A percentile compares a stretch with the other conserved stretches of the same genome.
phyloP scores from a whole-genome alignment of 352 stramenopile species.

The Phytophthora brassicae region DNA sequence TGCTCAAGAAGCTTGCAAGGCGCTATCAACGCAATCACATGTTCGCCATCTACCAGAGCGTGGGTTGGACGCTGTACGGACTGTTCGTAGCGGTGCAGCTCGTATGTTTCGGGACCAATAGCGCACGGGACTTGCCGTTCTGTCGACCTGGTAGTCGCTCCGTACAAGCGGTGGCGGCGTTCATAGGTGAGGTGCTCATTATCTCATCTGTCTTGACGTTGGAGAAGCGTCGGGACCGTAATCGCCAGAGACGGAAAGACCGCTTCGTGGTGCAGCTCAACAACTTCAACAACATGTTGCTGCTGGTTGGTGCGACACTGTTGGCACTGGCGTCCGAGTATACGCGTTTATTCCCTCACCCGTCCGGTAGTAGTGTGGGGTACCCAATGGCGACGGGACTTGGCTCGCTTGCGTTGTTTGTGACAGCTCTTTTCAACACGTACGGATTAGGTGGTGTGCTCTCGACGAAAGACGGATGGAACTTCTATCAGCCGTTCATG shows the following conservation, averaged over 20 bases:
- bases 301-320: slow-evolving; percentile 66
- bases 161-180: slow-evolving; percentile 56
- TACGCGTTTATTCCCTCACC: slow-evolving; percentile 41
- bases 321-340: slow-evolving; percentile 65
- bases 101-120: slow-evolving; percentile 31
- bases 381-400: slow-evolving; percentile 64
- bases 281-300: slow-evolving; percentile 88
- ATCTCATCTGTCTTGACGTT: slow-evolving; percentile 78
- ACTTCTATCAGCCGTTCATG: slow-evolving; percentile 83
- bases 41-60: slow-evolving; percentile 71
- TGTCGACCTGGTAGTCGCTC: slow-evolving; percentile 53
- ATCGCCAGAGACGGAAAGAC: slow-evolving; percentile 36
- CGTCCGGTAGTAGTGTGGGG: slow-evolving; percentile 32
- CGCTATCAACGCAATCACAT: slow-evolving; percentile 50
- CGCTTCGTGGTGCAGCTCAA: slow-evolving; percentile 74
- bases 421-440: slow-evolving; percentile 83
- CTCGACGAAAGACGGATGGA: slow-evolving; percentile 74
- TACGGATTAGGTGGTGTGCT: slow-evolving; percentile 79
- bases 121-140: slow-evolving; percentile 26
- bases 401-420: slow-evolving; percentile 63
- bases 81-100: slow-evolving; percentile 51
- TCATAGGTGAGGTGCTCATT: slow-evolving; percentile 76
- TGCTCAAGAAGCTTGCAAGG: slow-evolving; percentile 25
- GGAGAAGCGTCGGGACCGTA: slow-evolving; percentile 44
- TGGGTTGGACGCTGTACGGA: slow-evolving; percentile 60